Evolutionary conservation across 345 rosid genomes (phyloP).

Genomic region (Euphorbia tirucalli): DNA sequence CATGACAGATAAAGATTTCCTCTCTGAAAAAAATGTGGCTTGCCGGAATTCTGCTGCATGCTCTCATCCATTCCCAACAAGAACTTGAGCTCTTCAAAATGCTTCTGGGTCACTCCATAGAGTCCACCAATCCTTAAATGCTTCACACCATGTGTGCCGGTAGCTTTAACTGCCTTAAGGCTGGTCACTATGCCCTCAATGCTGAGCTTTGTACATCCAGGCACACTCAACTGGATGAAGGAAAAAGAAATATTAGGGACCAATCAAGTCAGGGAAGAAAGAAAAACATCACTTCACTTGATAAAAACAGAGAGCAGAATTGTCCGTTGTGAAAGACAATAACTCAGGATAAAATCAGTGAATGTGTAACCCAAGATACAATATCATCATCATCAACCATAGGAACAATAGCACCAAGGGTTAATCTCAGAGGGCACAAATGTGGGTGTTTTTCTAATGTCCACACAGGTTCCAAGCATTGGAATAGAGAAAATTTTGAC

Average conservation of each 20-base stretch:
- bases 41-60: conserved; percentile 32
- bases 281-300: neutral
- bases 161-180: conserved; percentile 55
- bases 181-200: conserved; percentile 59
- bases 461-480: neutral
- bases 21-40: conserved; percentile 66
- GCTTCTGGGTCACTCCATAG: conserved; percentile 61
- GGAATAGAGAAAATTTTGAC: neutral
- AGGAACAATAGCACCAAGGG: neutral
- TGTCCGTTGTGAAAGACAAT: neutral
- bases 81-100: conserved; percentile 59
- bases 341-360: neutral
- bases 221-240: conserved; percentile 63
- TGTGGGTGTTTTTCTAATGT: neutral
- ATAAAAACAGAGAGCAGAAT: neutral
- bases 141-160: conserved; percentile 52
- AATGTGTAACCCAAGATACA: neutral
- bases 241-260: neutral
- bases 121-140: conserved; percentile 76
- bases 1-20: conserved; percentile 56
- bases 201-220: conserved; percentile 83
- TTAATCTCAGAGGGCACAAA: neutral
- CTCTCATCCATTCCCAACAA: conserved; percentile 47
- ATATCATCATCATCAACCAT: neutral
- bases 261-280: neutral